Percentiles rank a stretch among this genome's conserved stretches.
These are phyloP conservation scores for Ophiostoma triangulosporum DNA, from an alignment of 2,329 filamentous ascomycete species.

Conservation along the genomic window DNA sequence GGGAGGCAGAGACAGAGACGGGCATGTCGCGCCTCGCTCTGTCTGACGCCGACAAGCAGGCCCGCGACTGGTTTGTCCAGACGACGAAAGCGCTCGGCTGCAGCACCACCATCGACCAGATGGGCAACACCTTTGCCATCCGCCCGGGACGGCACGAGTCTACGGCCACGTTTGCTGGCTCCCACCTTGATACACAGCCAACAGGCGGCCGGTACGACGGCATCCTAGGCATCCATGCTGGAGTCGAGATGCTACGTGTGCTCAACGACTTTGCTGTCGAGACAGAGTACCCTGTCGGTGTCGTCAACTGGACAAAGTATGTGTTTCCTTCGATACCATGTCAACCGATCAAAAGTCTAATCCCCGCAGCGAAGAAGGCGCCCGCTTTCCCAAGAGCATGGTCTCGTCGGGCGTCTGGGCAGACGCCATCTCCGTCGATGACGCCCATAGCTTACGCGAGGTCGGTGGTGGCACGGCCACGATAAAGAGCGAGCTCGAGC, in stretches of 20 bases:
- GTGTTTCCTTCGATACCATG: constrained; percentile 3
- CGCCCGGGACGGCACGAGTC: constrained; percentile 46
- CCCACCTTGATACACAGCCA: constrained; percentile 53
- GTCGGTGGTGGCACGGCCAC: constrained; percentile 48
- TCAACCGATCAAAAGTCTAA: background rate
- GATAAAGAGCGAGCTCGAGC: constrained; percentile 54
- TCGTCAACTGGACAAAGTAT: constrained; percentile 67
- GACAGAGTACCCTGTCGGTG: constrained; percentile 57
- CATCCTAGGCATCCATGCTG: constrained; percentile 60
- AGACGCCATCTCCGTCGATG: constrained; percentile 45
- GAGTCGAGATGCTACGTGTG: constrained; percentile 56
- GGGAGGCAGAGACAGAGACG: constrained; percentile 47
- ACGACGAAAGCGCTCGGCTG: constrained; percentile 52
- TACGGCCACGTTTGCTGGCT: constrained; percentile 54
- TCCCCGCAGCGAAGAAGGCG: constrained; percentile 55
- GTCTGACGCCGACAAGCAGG: constrained; percentile 56
- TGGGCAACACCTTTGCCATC: constrained; percentile 75
- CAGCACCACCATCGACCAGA: constrained; percentile 52
- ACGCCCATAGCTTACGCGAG: constrained; percentile 47
- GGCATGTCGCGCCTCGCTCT: constrained; percentile 67
- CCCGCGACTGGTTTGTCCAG: constrained; percentile 61
- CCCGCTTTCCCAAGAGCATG: constrained; percentile 64
- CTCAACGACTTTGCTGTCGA: constrained; percentile 57
- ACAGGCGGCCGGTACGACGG: constrained; percentile 60
- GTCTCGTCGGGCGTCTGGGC: constrained; percentile 66